phyloP scores from a whole-genome alignment of 352 stramenopile species.

The Pythium phragmitis region DNA sequence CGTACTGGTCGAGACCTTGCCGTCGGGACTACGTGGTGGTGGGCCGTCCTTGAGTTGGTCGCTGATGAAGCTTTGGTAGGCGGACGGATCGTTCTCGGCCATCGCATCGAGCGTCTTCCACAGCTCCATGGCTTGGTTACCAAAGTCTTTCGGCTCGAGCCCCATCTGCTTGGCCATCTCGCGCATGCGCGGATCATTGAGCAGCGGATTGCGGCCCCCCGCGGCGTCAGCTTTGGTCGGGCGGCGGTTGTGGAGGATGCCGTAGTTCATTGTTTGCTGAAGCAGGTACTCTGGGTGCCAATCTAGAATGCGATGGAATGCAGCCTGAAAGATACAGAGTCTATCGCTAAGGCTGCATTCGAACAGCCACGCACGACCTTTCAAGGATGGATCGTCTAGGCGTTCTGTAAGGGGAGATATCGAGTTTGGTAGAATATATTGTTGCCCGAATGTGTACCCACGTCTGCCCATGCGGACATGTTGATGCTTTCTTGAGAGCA shows the following conservation, averaged over 20 bases:
- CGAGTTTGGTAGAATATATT: constrained; percentile 1
- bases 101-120: constrained; percentile 81
- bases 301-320: neutral
- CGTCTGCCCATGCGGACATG: neutral
- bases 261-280: constrained; percentile 67
- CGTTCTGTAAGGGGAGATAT: constrained; percentile 3
- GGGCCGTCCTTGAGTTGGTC: constrained; percentile 75
- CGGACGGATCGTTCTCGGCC: constrained; percentile 57
- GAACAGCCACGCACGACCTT: constrained; percentile 30
- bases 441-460: constrained; percentile 21
- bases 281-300: neutral
- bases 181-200: constrained; percentile 61
- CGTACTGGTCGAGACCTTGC: neutral
- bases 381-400: constrained; percentile 1
- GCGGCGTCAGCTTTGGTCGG: constrained; percentile 27
- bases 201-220: constrained; percentile 33
- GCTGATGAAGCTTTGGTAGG: constrained; percentile 81
- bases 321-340: neutral
- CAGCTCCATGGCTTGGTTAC: constrained; percentile 56
- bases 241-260: constrained; percentile 80
- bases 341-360: neutral
- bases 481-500: constrained; percentile 17
- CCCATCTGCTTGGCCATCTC: constrained; percentile 86
- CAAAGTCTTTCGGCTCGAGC: constrained; percentile 63
- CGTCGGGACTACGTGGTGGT: constrained; percentile 16